A percentile compares a stretch with the other conserved stretches of the same genome.
phyloP scores from a whole-genome alignment of 1,139 yeast genomes.

The Taphrina deformans region DNA sequence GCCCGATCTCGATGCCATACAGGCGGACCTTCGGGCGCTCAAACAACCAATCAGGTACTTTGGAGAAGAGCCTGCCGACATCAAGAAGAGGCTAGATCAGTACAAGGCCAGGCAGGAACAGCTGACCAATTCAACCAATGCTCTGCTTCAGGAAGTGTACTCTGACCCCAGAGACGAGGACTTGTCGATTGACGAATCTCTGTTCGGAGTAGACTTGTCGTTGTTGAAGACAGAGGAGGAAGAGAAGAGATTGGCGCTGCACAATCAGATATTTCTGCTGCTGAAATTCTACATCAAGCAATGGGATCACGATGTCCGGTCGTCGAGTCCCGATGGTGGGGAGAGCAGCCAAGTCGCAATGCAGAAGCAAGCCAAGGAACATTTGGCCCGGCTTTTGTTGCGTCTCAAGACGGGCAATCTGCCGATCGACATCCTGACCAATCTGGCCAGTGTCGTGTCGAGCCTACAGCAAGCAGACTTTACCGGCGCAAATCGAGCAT shows the following conservation, averaged over 20 bases:
- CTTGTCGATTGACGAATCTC: neutral
- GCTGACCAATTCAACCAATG: conserved; percentile 4
- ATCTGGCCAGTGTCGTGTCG: conserved; percentile 61
- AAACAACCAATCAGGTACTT: conserved; percentile 50
- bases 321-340: neutral
- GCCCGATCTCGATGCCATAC: neutral
- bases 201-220: conserved; percentile 44
- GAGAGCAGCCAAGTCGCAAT: neutral
- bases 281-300: conserved; percentile 31
- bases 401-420: conserved; percentile 56
- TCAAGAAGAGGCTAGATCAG: conserved; percentile 40
- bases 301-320: conserved; percentile 37
- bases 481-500: conserved; percentile 64
- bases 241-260: neutral
- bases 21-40: conserved; percentile 55
- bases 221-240: conserved; percentile 40
- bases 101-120: conserved; percentile 27
- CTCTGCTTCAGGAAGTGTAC: conserved; percentile 8
- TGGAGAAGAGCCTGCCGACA: conserved; percentile 51
- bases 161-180: neutral
- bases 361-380: conserved; percentile 41
- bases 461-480: conserved; percentile 59
- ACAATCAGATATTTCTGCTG: neutral
- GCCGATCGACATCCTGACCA: conserved; percentile 52
- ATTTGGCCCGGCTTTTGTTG: conserved; percentile 62